phyloP scores from a whole-genome alignment of 202 grass and related monocot genomes.

The Alloteropsis angusta region DNA sequence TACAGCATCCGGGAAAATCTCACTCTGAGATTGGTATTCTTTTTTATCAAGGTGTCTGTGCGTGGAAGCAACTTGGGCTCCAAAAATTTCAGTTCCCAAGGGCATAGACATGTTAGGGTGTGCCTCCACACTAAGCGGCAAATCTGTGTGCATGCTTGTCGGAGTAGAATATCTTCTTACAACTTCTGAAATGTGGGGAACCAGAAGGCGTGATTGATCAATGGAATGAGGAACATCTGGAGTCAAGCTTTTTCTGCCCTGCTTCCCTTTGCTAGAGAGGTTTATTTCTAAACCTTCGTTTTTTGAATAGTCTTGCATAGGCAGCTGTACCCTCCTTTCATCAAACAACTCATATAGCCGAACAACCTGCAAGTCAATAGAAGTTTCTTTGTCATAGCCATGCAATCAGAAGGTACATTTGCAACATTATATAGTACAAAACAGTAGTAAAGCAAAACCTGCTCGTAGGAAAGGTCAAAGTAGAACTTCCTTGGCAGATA shows the following conservation, averaged over 20 bases:
- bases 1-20: neutral
- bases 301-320: neutral
- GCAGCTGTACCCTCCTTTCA: conserved; percentile 13
- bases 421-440: conserved; percentile 19
- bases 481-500: conserved; percentile 47
- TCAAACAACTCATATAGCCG: conserved; percentile 23
- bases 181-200: conserved; percentile 16
- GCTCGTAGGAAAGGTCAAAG: conserved; percentile 50
- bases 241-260: conserved; percentile 9
- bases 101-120: neutral
- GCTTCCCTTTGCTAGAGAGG: neutral
- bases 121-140: conserved; percentile 1
- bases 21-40: neutral
- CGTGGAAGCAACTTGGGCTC: conserved; percentile 2
- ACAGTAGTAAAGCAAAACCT: conserved; percentile 32
- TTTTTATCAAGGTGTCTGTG: neutral
- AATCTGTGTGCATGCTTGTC: conserved; percentile 19
- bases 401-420: conserved; percentile 8
- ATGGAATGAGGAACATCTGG: conserved; percentile 10
- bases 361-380: conserved; percentile 22
- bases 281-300: conserved; percentile 19
- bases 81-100: conserved; percentile 7
- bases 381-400: neutral
- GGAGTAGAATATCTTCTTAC: conserved; percentile 16
- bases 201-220: neutral